A percentile compares a stretch with the other conserved stretches of the same genome.
These are phyloP conservation scores for Polyplosphaeria fusca DNA, from an alignment of 495 filamentous ascomycete genomes.

Conservation along the genomic window DNA sequence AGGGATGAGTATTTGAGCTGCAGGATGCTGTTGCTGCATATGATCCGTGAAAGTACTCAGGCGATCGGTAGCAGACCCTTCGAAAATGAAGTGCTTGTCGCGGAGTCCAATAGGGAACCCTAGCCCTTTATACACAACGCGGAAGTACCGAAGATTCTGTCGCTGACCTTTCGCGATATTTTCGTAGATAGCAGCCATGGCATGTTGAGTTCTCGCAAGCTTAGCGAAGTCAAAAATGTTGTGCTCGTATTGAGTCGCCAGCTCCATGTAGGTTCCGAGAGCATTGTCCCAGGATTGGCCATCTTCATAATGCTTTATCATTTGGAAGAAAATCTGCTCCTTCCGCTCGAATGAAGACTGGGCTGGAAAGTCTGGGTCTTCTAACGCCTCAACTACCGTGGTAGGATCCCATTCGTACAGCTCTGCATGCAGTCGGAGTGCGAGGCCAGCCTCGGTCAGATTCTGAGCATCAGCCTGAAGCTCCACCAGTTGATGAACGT, in stretches of 20 bases:
- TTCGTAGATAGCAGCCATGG: constrained; percentile 93
- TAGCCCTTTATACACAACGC: constrained; percentile 84
- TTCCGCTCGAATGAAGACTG: constrained; percentile 92
- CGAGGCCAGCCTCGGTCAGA: constrained; percentile 85
- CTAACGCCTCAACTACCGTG: constrained; percentile 61
- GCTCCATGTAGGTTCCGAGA: constrained; percentile 84
- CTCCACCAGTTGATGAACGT: constrained; percentile 87
- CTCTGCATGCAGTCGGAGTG: constrained; percentile 86
- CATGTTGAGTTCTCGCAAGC: constrained; percentile 79
- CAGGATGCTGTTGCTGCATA: constrained; percentile 86
- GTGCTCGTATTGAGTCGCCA: constrained; percentile 81
- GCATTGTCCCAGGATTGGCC: constrained; percentile 90
- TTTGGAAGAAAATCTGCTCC: constrained; percentile 85
- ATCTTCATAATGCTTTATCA: constrained; percentile 92
- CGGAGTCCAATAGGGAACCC: constrained; percentile 78
- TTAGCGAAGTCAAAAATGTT: constrained; percentile 90
- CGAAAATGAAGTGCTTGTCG: constrained; percentile 92
- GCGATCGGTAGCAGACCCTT: constrained; percentile 72
- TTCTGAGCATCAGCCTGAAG: constrained; percentile 73
- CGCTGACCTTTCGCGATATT: constrained; percentile 75
- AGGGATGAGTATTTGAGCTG: constrained; percentile 73
- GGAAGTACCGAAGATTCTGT: constrained; percentile 81
- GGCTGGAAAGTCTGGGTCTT: constrained; percentile 72
- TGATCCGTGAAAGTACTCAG: constrained; percentile 82
- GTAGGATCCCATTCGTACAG: constrained; percentile 86